Evolutionary conservation across 768 basidiomycete species (phyloP).

Genomic region (Suillus subalutaceus): DNA sequence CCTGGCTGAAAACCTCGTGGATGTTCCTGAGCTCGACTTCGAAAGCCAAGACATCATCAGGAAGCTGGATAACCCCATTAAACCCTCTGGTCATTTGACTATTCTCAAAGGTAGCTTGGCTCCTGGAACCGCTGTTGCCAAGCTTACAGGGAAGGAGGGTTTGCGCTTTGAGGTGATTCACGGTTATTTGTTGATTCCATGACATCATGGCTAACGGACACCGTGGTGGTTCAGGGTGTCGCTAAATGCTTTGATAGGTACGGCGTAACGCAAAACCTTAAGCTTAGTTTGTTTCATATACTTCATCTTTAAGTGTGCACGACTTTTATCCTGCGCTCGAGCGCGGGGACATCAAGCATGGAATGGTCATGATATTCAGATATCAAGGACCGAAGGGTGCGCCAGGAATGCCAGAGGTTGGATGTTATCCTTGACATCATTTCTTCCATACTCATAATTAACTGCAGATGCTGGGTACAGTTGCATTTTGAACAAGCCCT

Average conservation of each 20-base stretch:
- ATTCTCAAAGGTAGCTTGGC: conserved; percentile 90
- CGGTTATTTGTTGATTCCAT: background rate
- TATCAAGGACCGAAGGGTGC: conserved; percentile 91
- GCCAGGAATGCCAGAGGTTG: conserved; percentile 89
- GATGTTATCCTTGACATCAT: conserved; percentile 9
- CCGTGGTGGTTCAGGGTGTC: conserved; percentile 48
- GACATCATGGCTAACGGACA: conserved; percentile 8
- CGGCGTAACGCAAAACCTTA: conserved; percentile 9
- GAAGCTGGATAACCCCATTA: conserved; percentile 77
- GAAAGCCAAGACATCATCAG: conserved; percentile 77
- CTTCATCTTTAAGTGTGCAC: conserved; percentile 47
- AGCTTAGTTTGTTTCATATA: background rate
- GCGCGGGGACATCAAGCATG: conserved; percentile 73
- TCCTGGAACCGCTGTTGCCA: conserved; percentile 86
- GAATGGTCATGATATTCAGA: conserved; percentile 78
- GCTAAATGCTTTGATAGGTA: conserved; percentile 82
- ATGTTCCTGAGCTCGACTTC: conserved; percentile 73
- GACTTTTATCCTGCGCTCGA: conserved; percentile 76
- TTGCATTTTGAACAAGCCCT: background rate
- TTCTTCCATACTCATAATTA: conserved; percentile 5
- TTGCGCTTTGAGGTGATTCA: conserved; percentile 69
- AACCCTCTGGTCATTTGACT: conserved; percentile 82
- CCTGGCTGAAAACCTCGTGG: conserved; percentile 82
- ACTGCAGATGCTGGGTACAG: conserved; percentile 47
- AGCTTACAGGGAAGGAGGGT: conserved; percentile 94